Base-by-base conservation (phyloP, 1,284 basidiomycete genomes). In the Hemileia vastatrix region DNA sequence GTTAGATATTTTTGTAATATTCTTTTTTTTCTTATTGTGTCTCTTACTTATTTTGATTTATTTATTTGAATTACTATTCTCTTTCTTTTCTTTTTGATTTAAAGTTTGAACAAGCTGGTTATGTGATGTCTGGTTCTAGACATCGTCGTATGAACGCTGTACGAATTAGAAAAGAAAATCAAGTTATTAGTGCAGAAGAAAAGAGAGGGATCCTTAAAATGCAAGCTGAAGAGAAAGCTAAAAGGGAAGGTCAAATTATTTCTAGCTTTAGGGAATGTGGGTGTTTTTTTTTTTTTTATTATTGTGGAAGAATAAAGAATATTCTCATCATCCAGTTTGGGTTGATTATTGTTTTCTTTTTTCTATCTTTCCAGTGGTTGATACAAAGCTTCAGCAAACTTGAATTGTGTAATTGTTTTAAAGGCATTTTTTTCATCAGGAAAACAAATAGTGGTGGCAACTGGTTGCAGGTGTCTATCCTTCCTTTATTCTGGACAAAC, bases 131-230 rank as follows among this genome's bases (percentile, higher is more conserved):
- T 71, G 94, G 94, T 48, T 88, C 85, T 72, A 80, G 94, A 62
- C 93, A 98, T 65, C 67, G 70, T 55, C 65, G 76, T 18, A 72
- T 73, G 72, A 96, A 94, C 70, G 95, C 93, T 0, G 94, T 98
- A 43, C 86, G 95, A 65, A 88, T 96, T 83, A 81, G 94, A 71
- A 95, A 97, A 81, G 94, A 98, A 80, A 95, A 96, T 78, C 94
- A 98, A 79, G 92, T 98, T 65, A 94, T 96, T 75, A 90, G 86
- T 69, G 92, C 93, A 0, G 94, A 97, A 78, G 94, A 98, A 80
- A 95, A 96, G 80, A 80, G 92, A 48, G 88, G 89, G 23, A 90
- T 96, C 63, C 76, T 97, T 71, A 92, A 93, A 77, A 74, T 94
- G 77, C 90, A 95, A 78, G 87, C 82, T 73, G 93, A 97, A 77